A percentile compares a stretch with the other conserved stretches of the same genome.
These are phyloP conservation scores for Barbarea vulgaris DNA, from an alignment of 345 rosid species.

Conservation along the genomic window DNA sequence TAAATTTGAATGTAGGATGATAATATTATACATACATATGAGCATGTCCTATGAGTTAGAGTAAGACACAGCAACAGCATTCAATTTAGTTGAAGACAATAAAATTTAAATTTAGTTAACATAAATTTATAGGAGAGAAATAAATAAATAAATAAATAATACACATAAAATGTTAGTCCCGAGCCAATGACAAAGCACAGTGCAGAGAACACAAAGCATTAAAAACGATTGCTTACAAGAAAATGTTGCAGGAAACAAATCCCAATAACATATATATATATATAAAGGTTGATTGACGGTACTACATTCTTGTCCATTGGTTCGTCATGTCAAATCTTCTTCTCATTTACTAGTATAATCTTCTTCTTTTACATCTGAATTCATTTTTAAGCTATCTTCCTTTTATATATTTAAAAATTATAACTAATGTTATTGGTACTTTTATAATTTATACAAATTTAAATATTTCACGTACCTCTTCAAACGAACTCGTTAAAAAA, in stretches of 20 bases:
- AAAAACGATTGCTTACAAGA: slow-evolving; percentile 41
- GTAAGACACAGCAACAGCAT: slow-evolving; percentile 22
- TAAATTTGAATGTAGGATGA: slow-evolving; percentile 8
- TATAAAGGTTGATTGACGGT: slow-evolving; percentile 41
- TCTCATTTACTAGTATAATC: background rate
- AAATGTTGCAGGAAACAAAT: slow-evolving; percentile 43
- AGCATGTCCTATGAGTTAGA: background rate
- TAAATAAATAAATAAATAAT: background rate
- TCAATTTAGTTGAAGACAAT: slow-evolving; percentile 28
- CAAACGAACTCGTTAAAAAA: background rate
- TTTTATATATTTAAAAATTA: background rate
- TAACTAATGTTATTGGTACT: background rate
- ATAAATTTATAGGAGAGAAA: background rate
- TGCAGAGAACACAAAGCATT: slow-evolving; percentile 43
- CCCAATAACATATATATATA: slow-evolving; percentile 9
- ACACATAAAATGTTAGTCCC: slow-evolving; percentile 4
- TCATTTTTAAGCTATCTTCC: background rate
- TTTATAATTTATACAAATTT: background rate
- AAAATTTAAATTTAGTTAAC: background rate
- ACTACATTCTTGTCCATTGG: slow-evolving; percentile 44
- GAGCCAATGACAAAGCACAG: slow-evolving; percentile 27
- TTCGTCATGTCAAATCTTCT: slow-evolving; percentile 44
- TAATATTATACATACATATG: background rate
- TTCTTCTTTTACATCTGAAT: background rate
- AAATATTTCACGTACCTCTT: background rate